These are phyloP conservation scores for Suillus bovinus DNA, from an alignment of 768 basidiomycete genomes.

Conservation along the genomic window DNA sequence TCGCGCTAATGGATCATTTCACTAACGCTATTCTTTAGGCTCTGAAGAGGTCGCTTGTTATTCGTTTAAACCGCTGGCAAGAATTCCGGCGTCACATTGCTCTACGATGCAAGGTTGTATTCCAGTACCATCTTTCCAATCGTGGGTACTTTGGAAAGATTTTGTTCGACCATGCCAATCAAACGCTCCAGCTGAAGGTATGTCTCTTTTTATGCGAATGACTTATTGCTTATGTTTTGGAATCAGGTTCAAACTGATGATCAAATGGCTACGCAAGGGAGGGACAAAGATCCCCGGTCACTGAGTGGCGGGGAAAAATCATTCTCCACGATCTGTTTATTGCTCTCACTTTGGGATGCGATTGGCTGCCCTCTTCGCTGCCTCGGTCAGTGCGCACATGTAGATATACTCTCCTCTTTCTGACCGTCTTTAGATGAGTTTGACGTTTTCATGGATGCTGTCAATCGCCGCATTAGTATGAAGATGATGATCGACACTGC, in stretches of 20 bases:
- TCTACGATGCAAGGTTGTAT: conserved; percentile 81
- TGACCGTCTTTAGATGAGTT: conserved; percentile 73
- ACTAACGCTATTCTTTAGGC: conserved; percentile 43
- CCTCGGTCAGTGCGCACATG: conserved; percentile 54
- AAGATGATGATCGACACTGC: conserved; percentile 96
- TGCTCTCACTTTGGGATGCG: conserved; percentile 95
- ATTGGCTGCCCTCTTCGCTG: conserved; percentile 94
- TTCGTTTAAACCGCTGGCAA: conserved; percentile 76
- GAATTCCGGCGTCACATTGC: conserved; percentile 88
- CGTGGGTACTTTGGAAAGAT: conserved; percentile 92
- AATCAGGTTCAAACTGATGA: conserved; percentile 82
- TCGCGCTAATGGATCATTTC: neutral
- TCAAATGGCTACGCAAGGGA: conserved; percentile 59
- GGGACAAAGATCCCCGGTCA: conserved; percentile 83
- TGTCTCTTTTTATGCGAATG: conserved; percentile 11
- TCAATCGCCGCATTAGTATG: conserved; percentile 90
- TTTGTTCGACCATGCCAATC: conserved; percentile 73
- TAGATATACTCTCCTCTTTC: neutral
- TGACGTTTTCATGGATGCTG: conserved; percentile 97
- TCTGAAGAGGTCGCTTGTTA: conserved; percentile 61
- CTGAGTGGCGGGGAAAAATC: conserved; percentile 96
- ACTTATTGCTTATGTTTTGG: conserved; percentile 1
- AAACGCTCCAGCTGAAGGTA: conserved; percentile 67
- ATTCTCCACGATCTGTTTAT: conserved; percentile 91
- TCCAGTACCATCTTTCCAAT: conserved; percentile 77